Percentiles rank a stretch among this genome's conserved stretches.
Evolutionary conservation across 805 yeast genomes (phyloP).

Genomic region (Kurtzmaniella cleridarum): DNA sequence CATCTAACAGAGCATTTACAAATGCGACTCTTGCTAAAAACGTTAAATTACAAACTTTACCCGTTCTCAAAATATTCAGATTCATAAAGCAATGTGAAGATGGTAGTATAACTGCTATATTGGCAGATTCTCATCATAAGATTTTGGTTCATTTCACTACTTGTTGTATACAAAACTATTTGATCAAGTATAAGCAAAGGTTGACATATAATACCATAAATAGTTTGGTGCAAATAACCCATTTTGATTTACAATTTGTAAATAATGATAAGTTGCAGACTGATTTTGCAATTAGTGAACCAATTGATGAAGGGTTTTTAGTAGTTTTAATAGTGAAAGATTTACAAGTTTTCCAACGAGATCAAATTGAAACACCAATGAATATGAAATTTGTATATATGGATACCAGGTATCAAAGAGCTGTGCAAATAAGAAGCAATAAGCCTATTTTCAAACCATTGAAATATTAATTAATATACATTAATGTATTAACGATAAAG

Average conservation of each 20-base stretch:
- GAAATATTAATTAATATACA: too few relatives aligned
- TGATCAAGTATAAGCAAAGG: conserved; percentile 23
- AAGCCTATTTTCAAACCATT: too few relatives aligned
- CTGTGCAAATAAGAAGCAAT: too few relatives aligned
- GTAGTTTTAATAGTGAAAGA: conserved; percentile 24
- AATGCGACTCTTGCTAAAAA: conserved; percentile 12
- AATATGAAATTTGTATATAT: too few relatives aligned
- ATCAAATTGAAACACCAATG: conserved; percentile 14
- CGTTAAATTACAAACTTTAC: conserved; percentile 10
- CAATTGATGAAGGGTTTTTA: conserved; percentile 4
- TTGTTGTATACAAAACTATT: conserved; percentile 23
- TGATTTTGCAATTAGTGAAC: conserved; percentile 8
- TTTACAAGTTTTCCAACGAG: conserved; percentile 27
- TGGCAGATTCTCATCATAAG: conserved; percentile 28
- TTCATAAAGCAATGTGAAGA: conserved; percentile 17
- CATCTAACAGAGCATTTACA: conserved; percentile 6
- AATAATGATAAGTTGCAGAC: conserved; percentile 7
- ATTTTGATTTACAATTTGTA: conserved; percentile 23
- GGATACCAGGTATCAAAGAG: too few relatives aligned
- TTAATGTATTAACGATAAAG: not conserved
- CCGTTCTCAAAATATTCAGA: conserved; percentile 23
- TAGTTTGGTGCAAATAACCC: conserved; percentile 19
- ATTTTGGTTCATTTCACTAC: conserved; percentile 25
- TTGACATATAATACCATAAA: conserved; percentile 28
- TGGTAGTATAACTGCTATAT: conserved; percentile 22